Evolutionary conservation across 257 asterid genomes (phyloP).

Genomic region (Coffea eugenioides): DNA sequence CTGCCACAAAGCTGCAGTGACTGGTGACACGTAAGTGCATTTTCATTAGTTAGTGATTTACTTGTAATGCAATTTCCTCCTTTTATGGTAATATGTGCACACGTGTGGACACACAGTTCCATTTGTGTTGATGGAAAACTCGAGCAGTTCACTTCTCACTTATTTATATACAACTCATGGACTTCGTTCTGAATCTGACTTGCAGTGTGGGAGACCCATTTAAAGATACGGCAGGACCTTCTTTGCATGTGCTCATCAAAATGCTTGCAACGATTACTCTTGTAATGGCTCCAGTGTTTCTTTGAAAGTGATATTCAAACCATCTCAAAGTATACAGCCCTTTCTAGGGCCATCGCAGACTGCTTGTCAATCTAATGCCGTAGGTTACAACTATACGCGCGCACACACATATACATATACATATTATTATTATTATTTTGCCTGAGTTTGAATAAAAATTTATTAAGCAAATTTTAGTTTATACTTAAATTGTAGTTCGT

Average conservation of each 20-base stretch:
- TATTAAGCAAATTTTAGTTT: too few species aligned
- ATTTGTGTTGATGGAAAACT: background rate
- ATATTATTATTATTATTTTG: too few species aligned
- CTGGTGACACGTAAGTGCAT: conserved; percentile 94
- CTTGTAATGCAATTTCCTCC: background rate
- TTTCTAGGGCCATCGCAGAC: too few species aligned
- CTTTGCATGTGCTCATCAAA: conserved; percentile 91
- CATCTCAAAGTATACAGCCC: too few species aligned
- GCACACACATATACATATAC: too few species aligned
- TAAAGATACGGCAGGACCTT: conserved; percentile 99
- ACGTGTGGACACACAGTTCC: background rate
- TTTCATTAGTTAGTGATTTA: background rate
- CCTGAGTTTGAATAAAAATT: too few species aligned
- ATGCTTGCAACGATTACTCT: conserved; percentile 98
- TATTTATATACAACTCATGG: background rate
- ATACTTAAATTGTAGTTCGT: too few species aligned
- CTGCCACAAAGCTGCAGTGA: conserved; percentile 90
- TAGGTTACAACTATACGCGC: too few species aligned
- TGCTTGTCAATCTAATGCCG: too few species aligned
- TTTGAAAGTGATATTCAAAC: conserved; percentile 33
- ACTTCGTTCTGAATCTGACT: background rate
- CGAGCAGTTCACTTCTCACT: background rate
- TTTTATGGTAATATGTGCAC: too few species aligned
- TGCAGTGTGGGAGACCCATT: conserved; percentile 98
- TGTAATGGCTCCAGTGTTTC: conserved; percentile 96